Base-by-base conservation (phyloP, 169 alveolate species). In the Besnoitia besnoiti region DNA sequence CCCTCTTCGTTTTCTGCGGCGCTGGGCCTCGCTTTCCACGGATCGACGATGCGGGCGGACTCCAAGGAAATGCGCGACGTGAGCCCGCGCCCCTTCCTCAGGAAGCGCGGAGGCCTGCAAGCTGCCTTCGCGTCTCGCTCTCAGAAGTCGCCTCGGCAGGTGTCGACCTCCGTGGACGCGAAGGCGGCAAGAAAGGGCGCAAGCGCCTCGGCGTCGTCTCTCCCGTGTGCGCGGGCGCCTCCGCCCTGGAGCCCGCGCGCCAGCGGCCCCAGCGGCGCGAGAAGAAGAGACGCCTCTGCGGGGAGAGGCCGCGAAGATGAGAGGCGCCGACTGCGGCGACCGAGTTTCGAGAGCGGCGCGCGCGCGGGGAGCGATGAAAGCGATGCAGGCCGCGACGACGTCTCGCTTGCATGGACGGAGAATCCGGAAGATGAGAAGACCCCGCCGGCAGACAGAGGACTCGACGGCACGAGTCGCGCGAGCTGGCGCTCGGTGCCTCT, bases 71-170 rank as follows among this genome's bases (percentile, higher is more conserved):
- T 21, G 67, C 67, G 67, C 30, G 67, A n/a, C 67, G 67, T 37
- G 82, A 73, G 82, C n/a, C 82, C 82, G 3, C 82, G 82, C 24
- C 82, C 82, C 8, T 73, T 73, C 46, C 46, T 73, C 2, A 1
- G 82, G 82, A 73, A n/a, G 44, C 82, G 82, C 47, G 82, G 82
- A 42, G 82, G 82, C 39, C 12, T 73, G 82, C 82, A 73, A n/a
- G 82, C 82, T 73, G 82, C 82, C 46, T 73, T 73, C 21, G 82
- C 82, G 19, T 19, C 82, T 10, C 39, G 82, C 3, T 37, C 24
- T 73, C 82, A 3, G 67, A 55, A n/a, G n/a, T n/a, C n/a, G n/a
- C n/a, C n/a, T n/a, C n/a, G n/a, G n/a, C n/a, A n/a, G n/a, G n/a
- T n/a, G n/a, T n/a, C n/a, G n/a, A n/a, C n/a, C 42, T 24, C 42